These are phyloP conservation scores for Aspergillus haitiensis DNA, from an alignment of 495 filamentous ascomycete species.

Conservation along the genomic window DNA sequence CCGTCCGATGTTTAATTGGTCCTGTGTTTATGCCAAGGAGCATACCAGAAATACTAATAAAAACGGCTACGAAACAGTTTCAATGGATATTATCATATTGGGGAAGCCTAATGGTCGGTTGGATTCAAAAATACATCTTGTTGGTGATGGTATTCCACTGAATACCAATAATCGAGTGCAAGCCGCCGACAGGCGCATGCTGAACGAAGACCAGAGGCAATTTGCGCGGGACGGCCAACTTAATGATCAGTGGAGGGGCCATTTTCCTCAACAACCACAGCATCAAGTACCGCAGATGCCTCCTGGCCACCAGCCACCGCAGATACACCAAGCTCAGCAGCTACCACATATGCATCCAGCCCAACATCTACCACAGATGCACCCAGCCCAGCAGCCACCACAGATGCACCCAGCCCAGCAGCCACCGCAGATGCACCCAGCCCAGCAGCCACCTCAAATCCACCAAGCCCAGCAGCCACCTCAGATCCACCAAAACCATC, in stretches of 20 bases:
- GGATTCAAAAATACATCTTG: constrained; percentile 20
- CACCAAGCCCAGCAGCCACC: background rate
- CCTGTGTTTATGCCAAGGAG: constrained; percentile 40
- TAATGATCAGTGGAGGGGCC: constrained; percentile 3
- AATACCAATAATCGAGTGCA: constrained; percentile 10
- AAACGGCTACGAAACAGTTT: constrained; percentile 37
- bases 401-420: background rate
- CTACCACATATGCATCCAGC: background rate
- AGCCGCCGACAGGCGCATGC: background rate
- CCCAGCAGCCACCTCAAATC: background rate
- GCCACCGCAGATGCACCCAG: constrained; percentile 4
- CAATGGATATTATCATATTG: constrained; percentile 42
- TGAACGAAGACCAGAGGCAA: constrained; percentile 4
- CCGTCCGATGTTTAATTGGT: constrained; percentile 37
- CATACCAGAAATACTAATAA: constrained; percentile 28
- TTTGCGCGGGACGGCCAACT: background rate
- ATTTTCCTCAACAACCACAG: constrained; percentile 4
- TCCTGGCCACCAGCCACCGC: background rate
- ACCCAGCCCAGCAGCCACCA: background rate
- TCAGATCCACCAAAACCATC: background rate
- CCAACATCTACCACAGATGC: background rate
- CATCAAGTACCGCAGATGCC: background rate
- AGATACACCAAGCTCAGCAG: background rate
- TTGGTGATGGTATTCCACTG: background rate
- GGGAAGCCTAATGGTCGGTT: constrained; percentile 25